Conservation (phyloP, 305 asterid species). For the Andrographis paniculata region DNA sequence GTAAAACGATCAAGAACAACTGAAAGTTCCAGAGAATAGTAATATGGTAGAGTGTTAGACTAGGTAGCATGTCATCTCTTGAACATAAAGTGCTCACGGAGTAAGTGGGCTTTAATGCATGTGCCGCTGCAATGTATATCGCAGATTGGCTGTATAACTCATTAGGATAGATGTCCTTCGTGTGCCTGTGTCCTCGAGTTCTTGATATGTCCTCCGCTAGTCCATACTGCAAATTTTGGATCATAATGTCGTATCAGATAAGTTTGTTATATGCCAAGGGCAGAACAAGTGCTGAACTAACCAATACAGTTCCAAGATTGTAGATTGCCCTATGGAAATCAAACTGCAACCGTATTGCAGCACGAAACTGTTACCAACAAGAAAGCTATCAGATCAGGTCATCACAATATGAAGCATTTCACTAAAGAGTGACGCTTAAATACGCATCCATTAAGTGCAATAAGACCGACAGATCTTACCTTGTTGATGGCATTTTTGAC, state of each 20-base stretch:
- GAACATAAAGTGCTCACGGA: conserved; percentile 43
- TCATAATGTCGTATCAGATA: no score
- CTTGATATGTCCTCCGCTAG: conserved; percentile 97
- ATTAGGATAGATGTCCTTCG: conserved; percentile 73
- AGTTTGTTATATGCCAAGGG: conserved; percentile 4
- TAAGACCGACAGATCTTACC: conserved; percentile 34
- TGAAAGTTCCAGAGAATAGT: no score
- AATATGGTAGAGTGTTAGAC: no score
- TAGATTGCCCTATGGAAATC: conserved; percentile 99
- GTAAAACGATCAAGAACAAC: conserved; percentile 5
- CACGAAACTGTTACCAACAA: conserved; percentile 67
- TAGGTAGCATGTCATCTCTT: conserved; percentile 15
- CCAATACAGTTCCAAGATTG: conserved; percentile 99
- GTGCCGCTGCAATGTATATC: conserved; percentile 95
- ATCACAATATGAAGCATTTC: no score
- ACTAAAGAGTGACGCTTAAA: conserved; percentile 10
- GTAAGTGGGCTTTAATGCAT: conserved; percentile 85
- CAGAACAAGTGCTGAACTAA: conserved; percentile 34
- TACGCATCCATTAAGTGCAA: conserved; percentile 8
- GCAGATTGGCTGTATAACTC: conserved; percentile 97
- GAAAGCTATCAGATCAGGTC: conserved; percentile 10
- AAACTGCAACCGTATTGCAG: conserved; percentile 92
- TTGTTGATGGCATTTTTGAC: conserved; percentile 90
- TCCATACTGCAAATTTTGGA: conserved; percentile 64
- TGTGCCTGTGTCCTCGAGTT: conserved; percentile 58